Conservation (phyloP, 345 rosid species). For the Eucalyptus erythrocorys region DNA sequence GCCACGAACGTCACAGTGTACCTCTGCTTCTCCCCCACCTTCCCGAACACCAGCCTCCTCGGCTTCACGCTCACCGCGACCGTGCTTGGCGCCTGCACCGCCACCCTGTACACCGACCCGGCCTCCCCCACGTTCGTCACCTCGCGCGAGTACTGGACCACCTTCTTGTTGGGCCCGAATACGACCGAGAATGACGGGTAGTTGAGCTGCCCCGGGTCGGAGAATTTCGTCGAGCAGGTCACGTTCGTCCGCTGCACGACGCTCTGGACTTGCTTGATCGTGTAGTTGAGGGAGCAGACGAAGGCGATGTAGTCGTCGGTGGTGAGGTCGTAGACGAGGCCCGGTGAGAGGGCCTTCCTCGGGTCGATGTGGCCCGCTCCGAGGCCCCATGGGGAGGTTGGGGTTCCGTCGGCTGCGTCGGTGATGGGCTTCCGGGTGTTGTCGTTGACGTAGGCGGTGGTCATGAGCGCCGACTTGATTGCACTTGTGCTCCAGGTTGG, state of each 20-base stretch:
- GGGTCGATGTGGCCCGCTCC: slow-evolving; percentile 89
- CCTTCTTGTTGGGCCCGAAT: slow-evolving; percentile 38
- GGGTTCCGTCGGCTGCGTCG: slow-evolving; percentile 41
- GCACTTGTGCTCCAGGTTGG: slow-evolving; percentile 89
- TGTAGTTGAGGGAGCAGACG: slow-evolving; percentile 63
- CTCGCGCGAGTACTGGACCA: slow-evolving; percentile 55
- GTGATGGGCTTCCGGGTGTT: slow-evolving; percentile 55
- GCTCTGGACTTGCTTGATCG: slow-evolving; percentile 36
- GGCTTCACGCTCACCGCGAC: slow-evolving; percentile 59
- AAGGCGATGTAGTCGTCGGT: slow-evolving; percentile 51
- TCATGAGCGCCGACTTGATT: slow-evolving; percentile 79
- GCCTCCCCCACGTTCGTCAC: slow-evolving; percentile 76
- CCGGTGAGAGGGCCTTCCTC: slow-evolving; percentile 58
- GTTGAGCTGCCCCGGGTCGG: slow-evolving; percentile 72
- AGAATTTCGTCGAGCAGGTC: slow-evolving; percentile 41
- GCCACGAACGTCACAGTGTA: slow-evolving; percentile 64
- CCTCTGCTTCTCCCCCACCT: slow-evolving; percentile 57
- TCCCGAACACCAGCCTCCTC: slow-evolving; percentile 26
- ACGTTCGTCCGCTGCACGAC: slow-evolving; percentile 43
- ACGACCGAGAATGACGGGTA: slow-evolving; percentile 85
- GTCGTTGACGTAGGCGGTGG: slow-evolving; percentile 51
- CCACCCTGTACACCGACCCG: slow-evolving; percentile 41
- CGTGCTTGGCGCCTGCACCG: slow-evolving; percentile 17
- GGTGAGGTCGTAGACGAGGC: slow-evolving; percentile 70
- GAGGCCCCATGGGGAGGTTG: slow-evolving; percentile 49